Evolutionary conservation across 1,284 basidiomycete species (phyloP).

Genomic region (Ganoderma leucocontextum): DNA sequence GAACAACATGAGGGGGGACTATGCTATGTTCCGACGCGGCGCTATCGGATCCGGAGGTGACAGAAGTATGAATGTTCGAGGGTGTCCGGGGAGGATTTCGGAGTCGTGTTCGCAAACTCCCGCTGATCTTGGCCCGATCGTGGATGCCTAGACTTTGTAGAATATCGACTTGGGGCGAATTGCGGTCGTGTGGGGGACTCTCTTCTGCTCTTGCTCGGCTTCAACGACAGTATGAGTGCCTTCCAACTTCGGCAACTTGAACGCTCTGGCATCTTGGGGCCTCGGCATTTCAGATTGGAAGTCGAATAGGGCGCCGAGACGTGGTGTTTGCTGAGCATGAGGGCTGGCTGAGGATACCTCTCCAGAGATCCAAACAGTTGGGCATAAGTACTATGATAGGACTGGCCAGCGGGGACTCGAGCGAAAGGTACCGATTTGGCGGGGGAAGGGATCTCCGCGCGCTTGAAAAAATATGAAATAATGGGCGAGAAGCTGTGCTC

Average conservation of each 20-base stretch:
- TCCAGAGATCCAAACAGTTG: neutral
- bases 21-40: no score
- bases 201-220: neutral
- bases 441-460: neutral
- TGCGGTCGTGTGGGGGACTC: neutral
- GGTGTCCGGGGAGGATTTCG: neutral
- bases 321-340: neutral
- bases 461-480: neutral
- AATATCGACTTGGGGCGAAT: neutral
- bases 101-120: neutral
- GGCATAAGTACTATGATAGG: neutral
- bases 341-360: neutral
- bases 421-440: conserved; percentile 1
- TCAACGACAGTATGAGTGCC: neutral
- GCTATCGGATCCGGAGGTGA: no score
- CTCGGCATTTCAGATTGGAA: no score
- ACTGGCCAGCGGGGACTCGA: neutral
- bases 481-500: conserved; percentile 4
- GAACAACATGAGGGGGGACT: no score
- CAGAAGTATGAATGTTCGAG: neutral
- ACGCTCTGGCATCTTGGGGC: no score
- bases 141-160: neutral
- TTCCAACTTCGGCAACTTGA: no score
- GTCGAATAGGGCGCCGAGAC: no score
- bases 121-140: conserved; percentile 3